These are phyloP conservation scores for Tilletia caries DNA, from an alignment of 1,284 basidiomycete genomes.

Conservation along the genomic window DNA sequence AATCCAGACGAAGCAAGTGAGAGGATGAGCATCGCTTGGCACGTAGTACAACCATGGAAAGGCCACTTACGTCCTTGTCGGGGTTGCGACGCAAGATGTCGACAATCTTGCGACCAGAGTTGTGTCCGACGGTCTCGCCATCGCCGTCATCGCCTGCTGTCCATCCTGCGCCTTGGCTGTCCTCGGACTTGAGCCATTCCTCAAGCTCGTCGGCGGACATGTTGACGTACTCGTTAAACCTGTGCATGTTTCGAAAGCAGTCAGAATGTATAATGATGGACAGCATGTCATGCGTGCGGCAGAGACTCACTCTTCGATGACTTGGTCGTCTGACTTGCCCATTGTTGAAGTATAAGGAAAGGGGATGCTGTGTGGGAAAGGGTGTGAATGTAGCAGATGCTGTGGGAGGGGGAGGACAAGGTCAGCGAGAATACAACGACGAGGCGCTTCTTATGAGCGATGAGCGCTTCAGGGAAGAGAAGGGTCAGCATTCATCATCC, in stretches of 20 bases:
- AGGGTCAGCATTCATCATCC: too few species aligned
- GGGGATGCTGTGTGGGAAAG: constrained; percentile 1
- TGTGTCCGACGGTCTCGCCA: constrained; percentile 46
- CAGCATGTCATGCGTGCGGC: neutral
- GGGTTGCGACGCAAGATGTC: constrained; percentile 52
- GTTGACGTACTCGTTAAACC: constrained; percentile 50
- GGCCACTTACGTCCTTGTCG: constrained; percentile 42
- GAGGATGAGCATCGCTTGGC: neutral
- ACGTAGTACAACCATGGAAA: constrained; percentile 15
- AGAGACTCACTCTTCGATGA: constrained; percentile 20
- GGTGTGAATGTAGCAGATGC: neutral
- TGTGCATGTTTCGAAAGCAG: neutral
- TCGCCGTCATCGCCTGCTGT: constrained; percentile 23
- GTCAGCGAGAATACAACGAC: neutral
- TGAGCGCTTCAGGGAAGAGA: neutral
- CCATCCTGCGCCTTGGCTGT: constrained; percentile 33
- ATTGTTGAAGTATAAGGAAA: constrained; percentile 18
- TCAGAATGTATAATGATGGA: neutral
- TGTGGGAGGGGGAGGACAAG: too few species aligned
- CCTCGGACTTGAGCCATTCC: constrained; percentile 47
- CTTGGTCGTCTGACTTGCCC: constrained; percentile 37
- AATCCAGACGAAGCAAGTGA: too few species aligned
- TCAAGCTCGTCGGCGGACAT: constrained; percentile 47
- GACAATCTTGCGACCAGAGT: constrained; percentile 39
- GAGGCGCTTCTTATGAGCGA: too few species aligned